phyloP scores from a whole-genome alignment of 495 filamentous ascomycete species.

The Penicillium alfredii region DNA sequence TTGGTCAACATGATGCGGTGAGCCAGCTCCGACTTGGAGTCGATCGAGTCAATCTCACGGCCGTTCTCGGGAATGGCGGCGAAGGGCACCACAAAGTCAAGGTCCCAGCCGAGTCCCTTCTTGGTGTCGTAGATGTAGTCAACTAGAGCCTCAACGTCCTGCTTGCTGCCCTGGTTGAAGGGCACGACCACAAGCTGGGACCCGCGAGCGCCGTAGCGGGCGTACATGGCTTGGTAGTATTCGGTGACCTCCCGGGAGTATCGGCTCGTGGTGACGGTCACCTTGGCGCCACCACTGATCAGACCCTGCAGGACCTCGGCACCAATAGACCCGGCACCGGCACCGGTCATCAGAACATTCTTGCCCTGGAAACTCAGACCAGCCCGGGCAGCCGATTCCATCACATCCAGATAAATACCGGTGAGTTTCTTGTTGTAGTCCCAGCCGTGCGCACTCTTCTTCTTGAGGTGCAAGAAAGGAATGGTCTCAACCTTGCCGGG shows the following conservation, averaged over 20 bases:
- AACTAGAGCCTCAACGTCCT: slow-evolving; percentile 88
- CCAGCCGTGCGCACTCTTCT: slow-evolving; percentile 91
- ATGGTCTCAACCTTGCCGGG: slow-evolving; percentile 93
- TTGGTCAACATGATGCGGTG: slow-evolving; percentile 99
- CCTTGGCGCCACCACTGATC: slow-evolving; percentile 93
- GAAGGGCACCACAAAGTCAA: slow-evolving; percentile 94
- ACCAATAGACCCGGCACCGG: slow-evolving; percentile 94
- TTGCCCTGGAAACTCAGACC: slow-evolving; percentile 92
- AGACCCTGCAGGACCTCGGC: slow-evolving; percentile 97
- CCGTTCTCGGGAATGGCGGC: slow-evolving; percentile 97
- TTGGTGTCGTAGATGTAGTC: slow-evolving; percentile 97
- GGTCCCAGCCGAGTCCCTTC: slow-evolving; percentile 94
- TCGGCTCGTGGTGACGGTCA: slow-evolving; percentile 90
- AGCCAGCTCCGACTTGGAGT: slow-evolving; percentile 96
- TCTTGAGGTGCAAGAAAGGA: slow-evolving; percentile 94
- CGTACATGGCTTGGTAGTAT: slow-evolving; percentile 99
- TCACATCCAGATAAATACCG: slow-evolving; percentile 79
- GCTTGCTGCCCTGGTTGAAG: slow-evolving; percentile 98
- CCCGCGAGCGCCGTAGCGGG: slow-evolving; percentile 83
- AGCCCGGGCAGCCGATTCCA: slow-evolving; percentile 78
- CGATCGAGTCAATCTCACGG: slow-evolving; percentile 93
- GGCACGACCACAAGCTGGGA: slow-evolving; percentile 96
- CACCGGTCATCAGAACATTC: slow-evolving; percentile 97
- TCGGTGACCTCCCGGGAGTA: slow-evolving; percentile 97
- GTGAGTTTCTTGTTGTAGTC: slow-evolving; percentile 99